A percentile compares a stretch with the other conserved stretches of the same genome.
Evolutionary conservation across 2,329 filamentous ascomycete genomes (phyloP).

Genomic region (Bipolaris cookei): DNA sequence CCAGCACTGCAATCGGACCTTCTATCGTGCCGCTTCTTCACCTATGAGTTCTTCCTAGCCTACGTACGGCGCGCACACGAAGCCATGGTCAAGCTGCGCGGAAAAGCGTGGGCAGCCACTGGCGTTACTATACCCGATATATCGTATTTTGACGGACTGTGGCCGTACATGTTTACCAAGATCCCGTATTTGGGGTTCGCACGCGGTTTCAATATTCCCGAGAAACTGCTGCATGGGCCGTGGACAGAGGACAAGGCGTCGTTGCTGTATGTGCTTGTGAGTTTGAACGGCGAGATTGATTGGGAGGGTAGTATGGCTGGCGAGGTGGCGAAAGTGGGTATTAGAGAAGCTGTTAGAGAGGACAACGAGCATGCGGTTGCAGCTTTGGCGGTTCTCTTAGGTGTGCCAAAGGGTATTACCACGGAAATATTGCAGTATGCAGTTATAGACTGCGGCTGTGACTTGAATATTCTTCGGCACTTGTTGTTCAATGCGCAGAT

Average conservation of each 20-base stretch:
- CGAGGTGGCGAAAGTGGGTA: constrained; percentile 42
- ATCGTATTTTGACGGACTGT: constrained; percentile 35
- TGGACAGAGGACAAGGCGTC: constrained; percentile 40
- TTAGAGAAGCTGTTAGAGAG: constrained; percentile 37
- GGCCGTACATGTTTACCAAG: constrained; percentile 41
- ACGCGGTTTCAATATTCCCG: constrained; percentile 40
- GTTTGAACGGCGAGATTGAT: constrained; percentile 44
- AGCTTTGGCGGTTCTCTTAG: constrained; percentile 42
- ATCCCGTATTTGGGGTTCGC: constrained; percentile 43
- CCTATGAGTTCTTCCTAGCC: constrained; percentile 43
- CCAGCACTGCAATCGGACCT: constrained; percentile 36
- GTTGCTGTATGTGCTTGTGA: constrained; percentile 45
- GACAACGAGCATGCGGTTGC: constrained; percentile 42
- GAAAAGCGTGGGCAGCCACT: constrained; percentile 41
- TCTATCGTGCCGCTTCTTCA: constrained; percentile 45
- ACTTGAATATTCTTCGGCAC: constrained; percentile 39
- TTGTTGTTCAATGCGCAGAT: constrained; percentile 47
- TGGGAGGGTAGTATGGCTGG: constrained; percentile 44
- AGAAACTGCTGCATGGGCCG: constrained; percentile 47
- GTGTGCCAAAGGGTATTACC: constrained; percentile 37
- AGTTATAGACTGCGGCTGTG: constrained; percentile 38
- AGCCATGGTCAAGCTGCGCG: constrained; percentile 35
- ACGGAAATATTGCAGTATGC: constrained; percentile 40
- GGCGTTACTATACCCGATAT: constrained; percentile 35
- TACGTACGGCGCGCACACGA: constrained; percentile 43